Conservation (phyloP, 1,284 basidiomycete species). For the Trichosporon inkin region DNA sequence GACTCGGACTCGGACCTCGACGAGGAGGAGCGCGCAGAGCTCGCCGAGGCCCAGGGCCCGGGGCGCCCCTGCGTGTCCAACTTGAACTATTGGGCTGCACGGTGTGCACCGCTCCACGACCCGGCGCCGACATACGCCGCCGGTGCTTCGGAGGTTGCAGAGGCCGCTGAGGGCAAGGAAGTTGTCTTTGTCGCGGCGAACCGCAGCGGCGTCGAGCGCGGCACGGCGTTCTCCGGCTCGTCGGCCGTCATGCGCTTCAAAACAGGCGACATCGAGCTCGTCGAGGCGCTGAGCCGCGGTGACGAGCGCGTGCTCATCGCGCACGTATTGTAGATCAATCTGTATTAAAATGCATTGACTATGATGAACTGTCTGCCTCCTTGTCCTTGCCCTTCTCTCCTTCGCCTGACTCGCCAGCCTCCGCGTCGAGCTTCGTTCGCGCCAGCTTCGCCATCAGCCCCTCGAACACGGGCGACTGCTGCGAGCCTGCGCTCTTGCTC, state of each 20-base stretch:
- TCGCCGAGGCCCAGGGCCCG: constrained; percentile 20
- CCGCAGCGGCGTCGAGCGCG: constrained; percentile 49
- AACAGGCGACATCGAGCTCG: constrained; percentile 45
- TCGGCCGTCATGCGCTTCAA: constrained; percentile 50
- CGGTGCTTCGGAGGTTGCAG: not conserved
- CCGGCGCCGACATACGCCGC: not conserved
- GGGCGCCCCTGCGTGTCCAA: constrained; percentile 42
- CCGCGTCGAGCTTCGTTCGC: constrained; percentile 3
- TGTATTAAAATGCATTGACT: not conserved
- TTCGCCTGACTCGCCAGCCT: not conserved
- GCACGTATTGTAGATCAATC: not conserved
- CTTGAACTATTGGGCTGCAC: constrained; percentile 51
- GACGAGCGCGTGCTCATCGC: constrained; percentile 47
- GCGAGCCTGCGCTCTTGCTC: not conserved
- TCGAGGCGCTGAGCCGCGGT: constrained; percentile 45
- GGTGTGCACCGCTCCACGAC: constrained; percentile 39
- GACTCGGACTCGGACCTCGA: constrained; percentile 4
- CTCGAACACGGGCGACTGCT: constrained; percentile 10
- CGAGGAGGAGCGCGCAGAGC: constrained; percentile 7
- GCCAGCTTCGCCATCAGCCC: constrained; percentile 19
- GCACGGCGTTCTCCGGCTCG: constrained; percentile 51
- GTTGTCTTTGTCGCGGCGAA: constrained; percentile 52
- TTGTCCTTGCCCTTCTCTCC: not conserved
- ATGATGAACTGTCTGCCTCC: too few relatives aligned
- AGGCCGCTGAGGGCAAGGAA: constrained; percentile 28